Evolutionary conservation across 192 early-diverging fungal species (phyloP), one percentile per base, ranked within the genome.

Genomic region (Backusella westeae): DNA sequence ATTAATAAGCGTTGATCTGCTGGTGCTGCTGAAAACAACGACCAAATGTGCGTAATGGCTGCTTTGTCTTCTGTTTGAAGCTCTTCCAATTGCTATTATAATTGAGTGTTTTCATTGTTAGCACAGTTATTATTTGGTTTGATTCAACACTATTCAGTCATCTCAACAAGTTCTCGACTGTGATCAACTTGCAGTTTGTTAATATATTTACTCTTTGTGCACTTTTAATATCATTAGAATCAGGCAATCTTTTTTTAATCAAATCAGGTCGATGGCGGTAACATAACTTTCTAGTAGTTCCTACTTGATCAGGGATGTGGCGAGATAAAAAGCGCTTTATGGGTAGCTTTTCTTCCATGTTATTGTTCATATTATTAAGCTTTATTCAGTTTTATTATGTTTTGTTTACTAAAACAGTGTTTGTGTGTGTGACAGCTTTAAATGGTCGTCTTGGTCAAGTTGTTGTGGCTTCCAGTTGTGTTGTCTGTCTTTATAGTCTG

Each of bases 31-130:
- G 88, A 88, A 78, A 94, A 95, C 36, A 85, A 75, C 4, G 87
- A 85, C 92, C 91, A 94, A 56, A 93, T 90, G 23, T 87, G 87
- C 32, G 87, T 90, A 74, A 95, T 90, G 53, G 87, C 90, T 14
- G 82, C 79, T 74, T 89, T 87, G 71, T 89, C 91, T 12, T 77
- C 68, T 42, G 77, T 79, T 36, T 87, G 88, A 23, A 95, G 82
- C 32, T 82, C 84, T 65, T 84, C 84, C 73, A 93, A 85, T 77
- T 91, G 86, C 85, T 87, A 68, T 63, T 74, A 23, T 49, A 29
- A 63, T 38, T 34, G 17, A 15, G n/a, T 12, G 15, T 34, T 68
- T 14, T 35, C 8, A 68, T 59, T 59, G 56, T 59, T 26, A 59
- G 7, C 2, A 10, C 4, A 6, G 1, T 17, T 68, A 17, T 36